phyloP scores from a whole-genome alignment of 345 rosid species.

The Conringia planisiliqua region DNA sequence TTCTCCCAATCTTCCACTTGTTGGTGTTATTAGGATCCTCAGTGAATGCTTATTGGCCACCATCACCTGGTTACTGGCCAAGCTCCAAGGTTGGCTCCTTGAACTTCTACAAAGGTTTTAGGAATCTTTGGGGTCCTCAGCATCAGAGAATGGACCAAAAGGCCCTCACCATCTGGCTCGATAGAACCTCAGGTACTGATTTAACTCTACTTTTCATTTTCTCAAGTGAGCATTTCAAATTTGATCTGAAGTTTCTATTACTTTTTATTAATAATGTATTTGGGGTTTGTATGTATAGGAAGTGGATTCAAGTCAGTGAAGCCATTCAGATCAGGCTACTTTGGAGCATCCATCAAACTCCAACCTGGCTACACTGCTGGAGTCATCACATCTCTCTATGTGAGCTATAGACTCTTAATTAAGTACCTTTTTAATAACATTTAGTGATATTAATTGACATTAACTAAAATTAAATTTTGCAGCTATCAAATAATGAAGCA shows the following conservation, averaged over 20 bases:
- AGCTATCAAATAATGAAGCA: slow-evolving; percentile 87
- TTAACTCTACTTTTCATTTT: background rate
- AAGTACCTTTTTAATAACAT: background rate
- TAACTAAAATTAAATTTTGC: background rate
- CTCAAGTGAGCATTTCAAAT: background rate
- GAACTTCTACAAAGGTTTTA: slow-evolving; percentile 66
- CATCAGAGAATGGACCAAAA: slow-evolving; percentile 67
- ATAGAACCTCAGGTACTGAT: slow-evolving; percentile 62
- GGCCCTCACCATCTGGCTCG: slow-evolving; percentile 87
- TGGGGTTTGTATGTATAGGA: slow-evolving; percentile 38
- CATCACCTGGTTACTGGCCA: slow-evolving; percentile 95
- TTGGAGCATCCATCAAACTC: slow-evolving; percentile 81
- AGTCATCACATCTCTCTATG: slow-evolving; percentile 90
- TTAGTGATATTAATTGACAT: background rate
- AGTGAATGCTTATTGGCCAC: slow-evolving; percentile 62
- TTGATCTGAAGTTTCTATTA: slow-evolving; percentile 10
- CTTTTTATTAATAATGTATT: background rate
- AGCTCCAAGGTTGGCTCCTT: slow-evolving; percentile 66
- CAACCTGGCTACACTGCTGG: slow-evolving; percentile 97
- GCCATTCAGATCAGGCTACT: slow-evolving; percentile 88
- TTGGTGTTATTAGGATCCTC: slow-evolving; percentile 37
- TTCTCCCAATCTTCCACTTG: slow-evolving; percentile 32
- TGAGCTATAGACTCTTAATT: slow-evolving; percentile 23
- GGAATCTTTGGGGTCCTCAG: slow-evolving; percentile 89
- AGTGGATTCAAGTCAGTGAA: slow-evolving; percentile 92